Base-by-base conservation (phyloP, 2,329 filamentous ascomycete genomes). In the Emydomyces testavorans region DNA sequence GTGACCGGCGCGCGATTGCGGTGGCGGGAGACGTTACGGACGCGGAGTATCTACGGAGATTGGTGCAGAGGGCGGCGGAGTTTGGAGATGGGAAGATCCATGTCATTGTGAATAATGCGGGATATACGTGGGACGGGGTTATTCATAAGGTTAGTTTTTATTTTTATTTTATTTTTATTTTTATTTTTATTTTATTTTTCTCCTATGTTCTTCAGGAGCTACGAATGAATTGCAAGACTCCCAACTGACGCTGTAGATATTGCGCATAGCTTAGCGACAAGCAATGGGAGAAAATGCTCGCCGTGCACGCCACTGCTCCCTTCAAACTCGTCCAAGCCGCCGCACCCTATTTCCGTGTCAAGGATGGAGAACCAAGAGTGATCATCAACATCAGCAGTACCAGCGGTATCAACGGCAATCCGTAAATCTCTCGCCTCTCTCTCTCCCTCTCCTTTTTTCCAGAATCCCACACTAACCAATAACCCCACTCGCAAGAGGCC, bases 111-210 rank as follows among this genome's bases (percentile, higher is more conserved):
- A 93, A 94, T 68, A 94, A 94, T 63, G 88, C 87, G 0, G 87
- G 86, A 35, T 93, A 86, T 68, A 94, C 88, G 0, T 94, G 87
- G 85, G 88, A 94, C 64, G 88, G 83, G 5, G 86, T 93, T 32
- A 87, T 93, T 56, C 85, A 93, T 73, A 93, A 92, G 69, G 74
- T 76, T 18, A 11, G 48, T n/a, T n/a, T n/a, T n/a, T n/a, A n/a
- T n/a, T n/a, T n/a, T n/a, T n/a, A n/a, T n/a, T n/a, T n/a, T n/a
- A n/a, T n/a, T n/a, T n/a, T n/a, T n/a, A n/a, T n/a, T n/a, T n/a
- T n/a, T n/a, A 31, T n/a, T 10, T n/a, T 31, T 51, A 38, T 28
- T 24, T 29, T 29, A 8, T 32, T 39, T 38, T 37, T 10, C 16
- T 10, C 11, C 37, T 39, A 26, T 34, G 13, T 13, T 32, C 6